Conservation (phyloP, 148 eudicot genomes). For the Polygonum aviculare region DNA sequence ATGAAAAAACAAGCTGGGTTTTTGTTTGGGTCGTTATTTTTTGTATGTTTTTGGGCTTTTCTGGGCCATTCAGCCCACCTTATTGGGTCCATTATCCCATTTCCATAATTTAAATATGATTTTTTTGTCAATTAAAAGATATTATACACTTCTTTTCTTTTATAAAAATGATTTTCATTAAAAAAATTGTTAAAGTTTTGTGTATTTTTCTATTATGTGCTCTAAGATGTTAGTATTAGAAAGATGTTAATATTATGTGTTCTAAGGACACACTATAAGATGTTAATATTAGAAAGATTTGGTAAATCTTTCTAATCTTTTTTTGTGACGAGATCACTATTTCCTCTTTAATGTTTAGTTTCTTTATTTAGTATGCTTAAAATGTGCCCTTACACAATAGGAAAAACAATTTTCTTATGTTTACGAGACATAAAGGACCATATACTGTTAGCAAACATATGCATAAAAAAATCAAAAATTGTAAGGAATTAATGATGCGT, state of each 20-base stretch:
- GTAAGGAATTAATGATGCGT: not conserved
- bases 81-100: not conserved
- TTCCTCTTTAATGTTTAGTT: too few relatives aligned
- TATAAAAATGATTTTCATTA: not conserved
- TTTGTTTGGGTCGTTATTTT: not conserved
- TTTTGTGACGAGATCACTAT: too few relatives aligned
- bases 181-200: not conserved
- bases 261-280: too few relatives aligned
- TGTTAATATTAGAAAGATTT: too few relatives aligned
- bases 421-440: not conserved
- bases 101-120: not conserved
- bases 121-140: not conserved
- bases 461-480: not conserved
- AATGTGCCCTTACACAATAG: too few relatives aligned
- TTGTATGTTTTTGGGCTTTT: conserved; percentile 2
- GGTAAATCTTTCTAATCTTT: too few relatives aligned
- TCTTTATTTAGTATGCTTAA: too few relatives aligned
- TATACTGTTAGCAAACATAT: not conserved
- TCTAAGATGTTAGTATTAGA: too few relatives aligned
- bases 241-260: too few relatives aligned
- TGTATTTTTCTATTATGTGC: too few relatives aligned
- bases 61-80: conserved; percentile 4
- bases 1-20: not conserved
- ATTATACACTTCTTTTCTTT: too few relatives aligned
- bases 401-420: not conserved